Evolutionary conservation across 257 asterid species (phyloP).

Genomic region (Mentha longifolia): DNA sequence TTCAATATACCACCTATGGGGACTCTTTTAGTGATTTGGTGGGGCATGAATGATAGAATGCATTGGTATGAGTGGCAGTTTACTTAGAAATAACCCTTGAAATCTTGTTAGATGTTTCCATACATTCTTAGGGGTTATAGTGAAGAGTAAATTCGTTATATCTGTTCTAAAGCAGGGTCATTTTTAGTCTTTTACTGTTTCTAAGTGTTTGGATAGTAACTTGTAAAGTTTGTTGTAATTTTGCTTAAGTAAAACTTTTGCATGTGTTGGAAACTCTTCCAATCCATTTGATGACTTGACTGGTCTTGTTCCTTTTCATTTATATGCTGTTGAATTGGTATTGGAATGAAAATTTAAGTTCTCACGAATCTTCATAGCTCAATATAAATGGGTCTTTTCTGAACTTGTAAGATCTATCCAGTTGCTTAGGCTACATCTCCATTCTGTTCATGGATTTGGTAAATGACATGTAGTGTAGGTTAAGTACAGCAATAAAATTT

Average conservation of each 20-base stretch:
- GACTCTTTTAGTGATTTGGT: conserved; percentile 5
- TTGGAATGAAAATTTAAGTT: neutral
- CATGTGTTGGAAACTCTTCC: neutral
- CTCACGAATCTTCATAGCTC: neutral
- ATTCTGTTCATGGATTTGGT: neutral
- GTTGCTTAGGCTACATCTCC: neutral
- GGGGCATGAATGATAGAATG: neutral
- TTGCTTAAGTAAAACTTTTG: neutral
- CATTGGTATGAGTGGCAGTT: neutral
- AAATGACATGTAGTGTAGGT: neutral
- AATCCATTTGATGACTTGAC: neutral
- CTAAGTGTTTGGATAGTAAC: neutral
- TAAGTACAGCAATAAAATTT: neutral
- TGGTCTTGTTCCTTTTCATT: neutral
- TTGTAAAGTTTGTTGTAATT: neutral
- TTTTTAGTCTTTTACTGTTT: neutral
- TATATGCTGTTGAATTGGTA: neutral
- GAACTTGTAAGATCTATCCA: neutral
- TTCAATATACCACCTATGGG: neutral
- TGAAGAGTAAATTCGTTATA: neutral
- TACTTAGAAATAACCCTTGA: conserved; percentile 1
- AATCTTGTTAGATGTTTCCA: neutral
- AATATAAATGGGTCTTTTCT: neutral
- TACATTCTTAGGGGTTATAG: neutral
- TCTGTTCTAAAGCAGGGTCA: neutral